phyloP scores from a whole-genome alignment of 2,329 filamentous ascomycete genomes.

The Rhynchosporium graminicola region DNA sequence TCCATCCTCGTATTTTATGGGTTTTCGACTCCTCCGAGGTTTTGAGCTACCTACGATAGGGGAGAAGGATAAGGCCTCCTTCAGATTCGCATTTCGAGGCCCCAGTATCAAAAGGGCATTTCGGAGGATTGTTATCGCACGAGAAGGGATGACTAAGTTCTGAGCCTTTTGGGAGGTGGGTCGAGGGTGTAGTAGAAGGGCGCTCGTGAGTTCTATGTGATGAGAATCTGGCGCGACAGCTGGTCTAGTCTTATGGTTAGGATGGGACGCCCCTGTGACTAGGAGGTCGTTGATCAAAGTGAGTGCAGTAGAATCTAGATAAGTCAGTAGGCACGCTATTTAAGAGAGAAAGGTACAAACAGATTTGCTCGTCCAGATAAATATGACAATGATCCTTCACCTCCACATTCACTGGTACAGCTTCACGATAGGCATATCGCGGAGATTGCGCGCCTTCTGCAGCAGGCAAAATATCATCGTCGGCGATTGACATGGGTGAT shows the following conservation, averaged over 20 bases:
- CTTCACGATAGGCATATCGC: constrained; percentile 51
- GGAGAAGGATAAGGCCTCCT: constrained; percentile 70
- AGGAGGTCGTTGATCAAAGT: constrained; percentile 65
- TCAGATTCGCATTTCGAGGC: constrained; percentile 67
- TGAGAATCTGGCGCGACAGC: constrained; percentile 68
- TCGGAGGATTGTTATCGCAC: constrained; percentile 70
- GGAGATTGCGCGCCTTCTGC: not conserved
- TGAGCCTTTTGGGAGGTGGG: constrained; percentile 73
- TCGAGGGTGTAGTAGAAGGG: constrained; percentile 77
- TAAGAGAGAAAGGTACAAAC: constrained; percentile 45
- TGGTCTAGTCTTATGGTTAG: constrained; percentile 43
- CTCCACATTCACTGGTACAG: constrained; percentile 59
- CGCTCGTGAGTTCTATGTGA: constrained; percentile 76
- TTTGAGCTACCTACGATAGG: constrained; percentile 33
- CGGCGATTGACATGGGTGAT: constrained; percentile 14
- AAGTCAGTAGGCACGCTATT: not conserved
- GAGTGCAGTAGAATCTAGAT: constrained; percentile 57
- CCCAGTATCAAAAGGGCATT: constrained; percentile 66
- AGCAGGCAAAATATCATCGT: not conserved
- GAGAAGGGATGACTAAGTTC: constrained; percentile 61
- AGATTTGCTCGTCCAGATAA: constrained; percentile 74
- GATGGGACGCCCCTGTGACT: constrained; percentile 49
- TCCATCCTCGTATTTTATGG: constrained; percentile 41
- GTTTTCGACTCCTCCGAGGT: constrained; percentile 34
- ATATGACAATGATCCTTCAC: constrained; percentile 68